These are phyloP conservation scores for Pythium coloratum DNA, from an alignment of 352 stramenopile genomes.

Conservation along the genomic window DNA sequence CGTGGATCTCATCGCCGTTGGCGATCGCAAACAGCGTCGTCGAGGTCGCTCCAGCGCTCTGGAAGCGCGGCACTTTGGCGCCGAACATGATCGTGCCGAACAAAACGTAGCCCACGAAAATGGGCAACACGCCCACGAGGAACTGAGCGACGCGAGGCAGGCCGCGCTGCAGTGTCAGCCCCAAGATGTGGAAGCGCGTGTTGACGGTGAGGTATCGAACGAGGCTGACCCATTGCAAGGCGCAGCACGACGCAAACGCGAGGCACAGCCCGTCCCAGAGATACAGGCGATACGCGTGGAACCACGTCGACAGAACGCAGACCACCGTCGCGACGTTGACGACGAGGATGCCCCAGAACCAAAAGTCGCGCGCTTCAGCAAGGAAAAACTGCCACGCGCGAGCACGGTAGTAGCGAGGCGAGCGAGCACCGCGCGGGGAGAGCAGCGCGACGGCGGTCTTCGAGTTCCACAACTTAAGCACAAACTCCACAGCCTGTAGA, in stretches of 20 bases:
- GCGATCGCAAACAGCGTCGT: constrained; percentile 85
- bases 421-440: constrained; percentile 15
- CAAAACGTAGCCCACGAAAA: constrained; percentile 85
- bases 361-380: constrained; percentile 50
- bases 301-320: constrained; percentile 57
- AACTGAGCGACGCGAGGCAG: constrained; percentile 78
- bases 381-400: constrained; percentile 24
- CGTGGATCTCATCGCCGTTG: constrained; percentile 87
- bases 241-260: constrained; percentile 63
- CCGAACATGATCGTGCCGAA: constrained; percentile 89
- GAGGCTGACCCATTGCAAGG: constrained; percentile 73
- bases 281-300: constrained; percentile 50
- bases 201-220: constrained; percentile 76
- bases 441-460: constrained; percentile 20
- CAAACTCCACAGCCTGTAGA: constrained; percentile 41
- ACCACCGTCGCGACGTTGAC: constrained; percentile 55
- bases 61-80: constrained; percentile 75
- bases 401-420: constrained; percentile 21
- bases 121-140: constrained; percentile 76
- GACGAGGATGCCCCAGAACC: constrained; percentile 55
- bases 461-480: constrained; percentile 40
- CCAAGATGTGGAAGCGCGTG: constrained; percentile 72
- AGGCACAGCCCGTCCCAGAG: constrained; percentile 59
- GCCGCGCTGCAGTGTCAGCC: constrained; percentile 65
- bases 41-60: constrained; percentile 55